These are phyloP conservation scores for Sporobolus alterniflorus DNA, from an alignment of 202 grass and related monocot species.

Conservation along the genomic window DNA sequence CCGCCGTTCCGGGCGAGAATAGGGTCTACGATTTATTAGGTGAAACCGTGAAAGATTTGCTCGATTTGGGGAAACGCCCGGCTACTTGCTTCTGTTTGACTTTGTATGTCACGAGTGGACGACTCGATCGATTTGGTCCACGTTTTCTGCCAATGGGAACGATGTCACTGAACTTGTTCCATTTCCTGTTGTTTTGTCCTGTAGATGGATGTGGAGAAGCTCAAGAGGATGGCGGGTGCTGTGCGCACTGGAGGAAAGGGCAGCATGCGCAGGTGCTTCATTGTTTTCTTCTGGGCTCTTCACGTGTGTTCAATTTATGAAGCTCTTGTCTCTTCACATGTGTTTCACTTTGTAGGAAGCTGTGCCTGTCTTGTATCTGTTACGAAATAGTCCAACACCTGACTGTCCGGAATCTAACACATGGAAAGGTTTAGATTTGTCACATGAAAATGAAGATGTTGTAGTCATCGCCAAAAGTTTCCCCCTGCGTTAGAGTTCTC, in stretches of 20 bases:
- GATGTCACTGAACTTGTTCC: not conserved
- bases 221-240: conserved; percentile 82
- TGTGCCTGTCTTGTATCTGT: not conserved
- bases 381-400: not conserved
- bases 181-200: not conserved
- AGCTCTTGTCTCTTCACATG: not conserved
- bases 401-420: not conserved
- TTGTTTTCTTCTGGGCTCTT: not conserved
- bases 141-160: not conserved
- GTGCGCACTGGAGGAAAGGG: conserved; percentile 93
- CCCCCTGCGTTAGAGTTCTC: not conserved
- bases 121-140: not conserved
- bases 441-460: no score
- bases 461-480: not conserved
- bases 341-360: not conserved
- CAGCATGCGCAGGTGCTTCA: conserved; percentile 75
- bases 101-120: no score
- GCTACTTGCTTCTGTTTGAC: not conserved
- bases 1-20: not conserved
- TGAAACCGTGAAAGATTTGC: not conserved
- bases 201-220: conserved; percentile 87
- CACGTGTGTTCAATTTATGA: not conserved
- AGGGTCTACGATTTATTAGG: not conserved
- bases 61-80: not conserved
- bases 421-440: not conserved